Percentiles rank a stretch among this genome's conserved stretches.
Evolutionary conservation across 2,329 filamentous ascomycete genomes (phyloP).

Genomic region (Trichoderma lentiforme): DNA sequence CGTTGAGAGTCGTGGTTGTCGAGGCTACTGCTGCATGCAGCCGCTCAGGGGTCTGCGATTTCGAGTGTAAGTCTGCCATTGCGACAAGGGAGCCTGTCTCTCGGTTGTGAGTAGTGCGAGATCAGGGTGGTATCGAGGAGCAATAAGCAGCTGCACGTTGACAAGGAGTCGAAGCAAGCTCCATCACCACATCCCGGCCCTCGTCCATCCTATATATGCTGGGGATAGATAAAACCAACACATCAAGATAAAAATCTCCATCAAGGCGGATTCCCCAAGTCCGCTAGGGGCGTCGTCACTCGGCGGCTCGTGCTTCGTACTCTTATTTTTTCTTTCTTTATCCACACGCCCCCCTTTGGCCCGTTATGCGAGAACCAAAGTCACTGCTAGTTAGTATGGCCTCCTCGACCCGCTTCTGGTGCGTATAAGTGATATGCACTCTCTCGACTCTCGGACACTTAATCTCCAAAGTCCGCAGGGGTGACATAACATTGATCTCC

Average conservation of each 20-base stretch:
- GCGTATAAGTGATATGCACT: neutral
- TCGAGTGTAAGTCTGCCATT: neutral
- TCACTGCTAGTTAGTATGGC: neutral
- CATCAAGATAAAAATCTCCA: neutral
- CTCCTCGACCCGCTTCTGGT: constrained; percentile 4
- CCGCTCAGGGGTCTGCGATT: neutral
- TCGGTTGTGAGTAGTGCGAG: neutral
- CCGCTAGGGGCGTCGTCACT: neutral
- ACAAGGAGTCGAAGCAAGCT: neutral
- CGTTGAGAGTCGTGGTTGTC: constrained; percentile 29
- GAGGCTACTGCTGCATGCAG: constrained; percentile 24
- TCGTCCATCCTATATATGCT: constrained; percentile 3
- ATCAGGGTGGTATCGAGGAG: neutral
- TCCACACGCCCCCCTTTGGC: neutral
- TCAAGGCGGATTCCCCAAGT: neutral
- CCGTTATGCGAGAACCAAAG: neutral
- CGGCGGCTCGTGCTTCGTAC: neutral
- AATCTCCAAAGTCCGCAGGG: constrained; percentile 12
- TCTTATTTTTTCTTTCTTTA: neutral
- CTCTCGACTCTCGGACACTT: neutral
- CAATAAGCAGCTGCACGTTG: neutral
- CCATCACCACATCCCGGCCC: neutral
- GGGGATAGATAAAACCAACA: neutral
- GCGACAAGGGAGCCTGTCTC: neutral
- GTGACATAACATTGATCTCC: neutral